Evolutionary conservation across 768 basidiomycete species (phyloP), one percentile per base, ranked within the genome.

Genomic region (Strobilomyces echinocephalus): DNA sequence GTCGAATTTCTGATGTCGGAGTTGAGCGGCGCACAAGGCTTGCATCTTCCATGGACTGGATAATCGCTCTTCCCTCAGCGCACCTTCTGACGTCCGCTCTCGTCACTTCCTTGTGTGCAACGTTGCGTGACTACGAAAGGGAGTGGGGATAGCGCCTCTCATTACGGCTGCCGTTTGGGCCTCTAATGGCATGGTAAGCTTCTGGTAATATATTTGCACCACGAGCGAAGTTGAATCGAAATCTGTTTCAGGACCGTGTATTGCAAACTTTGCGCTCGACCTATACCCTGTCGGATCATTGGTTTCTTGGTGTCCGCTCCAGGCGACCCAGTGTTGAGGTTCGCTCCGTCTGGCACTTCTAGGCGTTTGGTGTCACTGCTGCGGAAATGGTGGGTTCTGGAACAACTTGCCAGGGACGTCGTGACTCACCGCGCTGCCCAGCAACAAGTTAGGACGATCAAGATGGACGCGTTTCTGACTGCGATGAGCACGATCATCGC

Each of bases 151-250:
- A 30, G 30, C 6, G 30, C 72, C 77, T 2, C 54, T 77, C 41
- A 31, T 84, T 21, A 74, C 72, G 21, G n/a, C n/a, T n/a, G 80
- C 77, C 7, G 51, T 88, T 15, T 90, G 86, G 83, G 62, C 79
- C 21, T 68, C n/a, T n/a, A n/a, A n/a, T 90, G 9, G 69, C 81
- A 54, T 79, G 79, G 88, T 89, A 66, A 69, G 87, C 76, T 16
- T 42, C 1, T 33, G 6, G 12, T 26, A 11, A 2, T 10, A 4
- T 15, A 4, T n/a, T 12, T 12, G 2, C 6, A 10, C 2, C 35
- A n/a, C 14, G 35, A 14, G 18, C 21, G 9, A 15, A 24, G 8
- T 49, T 57, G 7, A 54, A 18, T 3, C 2, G 7, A n/a, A 20
- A 20, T 33, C 18, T 5, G 0, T 35, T 50, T 6, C 39, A 69